Percentiles rank a stretch among this genome's conserved stretches.
These are phyloP conservation scores for Coleophoma eucalyptorum DNA, from an alignment of 2,329 filamentous ascomycete genomes.

Conservation along the genomic window DNA sequence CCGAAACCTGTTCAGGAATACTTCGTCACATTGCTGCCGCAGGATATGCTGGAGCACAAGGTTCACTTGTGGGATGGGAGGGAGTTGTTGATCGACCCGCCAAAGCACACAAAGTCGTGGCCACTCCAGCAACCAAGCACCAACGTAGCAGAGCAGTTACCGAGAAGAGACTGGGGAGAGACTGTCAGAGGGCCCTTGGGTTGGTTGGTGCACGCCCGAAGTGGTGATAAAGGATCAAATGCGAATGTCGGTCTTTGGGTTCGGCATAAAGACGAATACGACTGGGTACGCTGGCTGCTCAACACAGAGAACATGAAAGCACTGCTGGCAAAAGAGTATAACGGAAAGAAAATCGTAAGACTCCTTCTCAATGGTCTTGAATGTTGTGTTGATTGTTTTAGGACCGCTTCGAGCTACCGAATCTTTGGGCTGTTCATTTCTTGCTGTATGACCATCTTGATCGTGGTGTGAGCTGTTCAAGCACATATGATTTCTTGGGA, in stretches of 20 bases:
- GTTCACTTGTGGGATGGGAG: slow-evolving; percentile 18
- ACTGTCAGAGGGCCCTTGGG: slow-evolving; percentile 7
- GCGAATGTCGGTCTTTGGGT: slow-evolving; percentile 36
- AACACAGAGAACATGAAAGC: slow-evolving; percentile 13
- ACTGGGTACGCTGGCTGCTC: slow-evolving; percentile 28
- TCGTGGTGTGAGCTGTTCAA: slow-evolving; percentile 19
- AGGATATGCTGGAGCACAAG: slow-evolving; percentile 13
- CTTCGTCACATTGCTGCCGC: slow-evolving; percentile 19
- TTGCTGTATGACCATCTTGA: slow-evolving; percentile 32
- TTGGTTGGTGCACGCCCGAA: slow-evolving; percentile 8
- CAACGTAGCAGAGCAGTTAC: neutral
- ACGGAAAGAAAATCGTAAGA: slow-evolving; percentile 20
- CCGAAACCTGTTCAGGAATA: slow-evolving; percentile 21
- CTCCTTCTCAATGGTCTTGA: no score
- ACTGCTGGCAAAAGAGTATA: slow-evolving; percentile 17
- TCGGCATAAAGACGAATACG: slow-evolving; percentile 31
- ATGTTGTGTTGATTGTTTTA: slow-evolving; percentile 3
- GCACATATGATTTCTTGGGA: slow-evolving; percentile 15
- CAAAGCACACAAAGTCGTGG: slow-evolving; percentile 3
- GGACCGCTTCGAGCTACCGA: slow-evolving; percentile 20
- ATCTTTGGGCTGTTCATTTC: slow-evolving; percentile 13
- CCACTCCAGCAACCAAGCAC: slow-evolving; percentile 4
- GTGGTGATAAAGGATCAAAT: slow-evolving; percentile 32
- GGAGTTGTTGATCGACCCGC: slow-evolving; percentile 4
- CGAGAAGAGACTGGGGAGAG: slow-evolving; percentile 1